Conservation (phyloP, 495 filamentous ascomycete species). For the Baudoinia panamericana region DNA sequence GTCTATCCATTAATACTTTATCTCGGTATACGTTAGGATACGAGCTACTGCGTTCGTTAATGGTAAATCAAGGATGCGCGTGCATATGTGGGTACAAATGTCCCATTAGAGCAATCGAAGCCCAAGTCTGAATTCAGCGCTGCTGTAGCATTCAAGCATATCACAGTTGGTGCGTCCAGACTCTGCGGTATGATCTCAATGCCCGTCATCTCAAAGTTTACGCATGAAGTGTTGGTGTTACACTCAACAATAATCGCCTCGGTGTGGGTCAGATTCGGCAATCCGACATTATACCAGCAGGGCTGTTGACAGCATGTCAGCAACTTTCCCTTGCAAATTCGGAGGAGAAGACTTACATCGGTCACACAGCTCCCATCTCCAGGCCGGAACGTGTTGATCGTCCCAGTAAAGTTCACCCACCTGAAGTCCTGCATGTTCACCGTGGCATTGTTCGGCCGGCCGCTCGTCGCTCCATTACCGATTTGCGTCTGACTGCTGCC, state of each 20-base stretch:
- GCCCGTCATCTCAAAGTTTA: constrained; percentile 25
- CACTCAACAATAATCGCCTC: constrained; percentile 32
- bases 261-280: constrained; percentile 30
- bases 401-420: constrained; percentile 32
- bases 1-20: no score
- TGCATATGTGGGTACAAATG: constrained; percentile 22
- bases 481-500: constrained; percentile 22
- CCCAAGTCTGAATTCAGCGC: constrained; percentile 29
- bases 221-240: constrained; percentile 29
- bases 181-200: constrained; percentile 31
- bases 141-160: constrained; percentile 31
- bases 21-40: no score
- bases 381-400: constrained; percentile 30
- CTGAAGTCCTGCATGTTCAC: constrained; percentile 33
- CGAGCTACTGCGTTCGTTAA: no score
- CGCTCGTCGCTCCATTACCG: constrained; percentile 10
- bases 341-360: constrained; percentile 14
- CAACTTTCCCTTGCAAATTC: background rate
- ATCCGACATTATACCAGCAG: constrained; percentile 32
- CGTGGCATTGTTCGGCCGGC: constrained; percentile 24
- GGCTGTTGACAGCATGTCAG: constrained; percentile 13
- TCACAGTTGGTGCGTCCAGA: constrained; percentile 21
- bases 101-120: constrained; percentile 30
- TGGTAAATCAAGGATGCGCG: no score
- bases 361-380: constrained; percentile 33